These are phyloP conservation scores for Lichina pygmaea DNA, from an alignment of 495 filamentous ascomycete genomes.

Conservation along the genomic window DNA sequence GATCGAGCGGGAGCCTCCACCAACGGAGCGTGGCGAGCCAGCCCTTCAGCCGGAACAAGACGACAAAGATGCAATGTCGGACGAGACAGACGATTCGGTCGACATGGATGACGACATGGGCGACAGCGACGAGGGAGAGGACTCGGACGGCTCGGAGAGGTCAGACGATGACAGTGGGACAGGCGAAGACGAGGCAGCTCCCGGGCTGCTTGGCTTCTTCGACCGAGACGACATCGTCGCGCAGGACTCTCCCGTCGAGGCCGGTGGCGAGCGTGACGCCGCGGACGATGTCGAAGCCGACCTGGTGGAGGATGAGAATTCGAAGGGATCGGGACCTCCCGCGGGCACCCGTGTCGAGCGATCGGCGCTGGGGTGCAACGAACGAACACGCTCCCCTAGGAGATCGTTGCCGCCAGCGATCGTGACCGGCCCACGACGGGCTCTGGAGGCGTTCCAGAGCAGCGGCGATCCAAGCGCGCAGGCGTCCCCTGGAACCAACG, in stretches of 20 bases:
- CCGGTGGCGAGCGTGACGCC: neutral
- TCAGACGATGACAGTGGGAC: conserved; percentile 23
- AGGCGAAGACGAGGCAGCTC: conserved; percentile 18
- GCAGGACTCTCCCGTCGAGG: neutral
- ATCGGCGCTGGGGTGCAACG: too few species aligned
- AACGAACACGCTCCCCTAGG: too few species aligned
- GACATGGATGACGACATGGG: conserved; percentile 76
- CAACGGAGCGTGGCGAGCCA: neutral
- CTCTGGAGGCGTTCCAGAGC: neutral
- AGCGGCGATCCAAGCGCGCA: conserved; percentile 1
- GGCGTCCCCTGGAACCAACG: conserved; percentile 29
- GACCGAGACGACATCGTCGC: conserved; percentile 16
- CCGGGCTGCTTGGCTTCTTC: conserved; percentile 42
- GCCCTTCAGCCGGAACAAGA: conserved; percentile 16
- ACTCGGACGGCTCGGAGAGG: conserved; percentile 19
- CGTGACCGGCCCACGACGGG: too few species aligned
- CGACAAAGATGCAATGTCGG: conserved; percentile 35
- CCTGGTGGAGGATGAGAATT: neutral
- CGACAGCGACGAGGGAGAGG: conserved; percentile 32
- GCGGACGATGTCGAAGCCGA: neutral
- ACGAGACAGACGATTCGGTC: conserved; percentile 57
- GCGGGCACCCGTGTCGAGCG: too few species aligned
- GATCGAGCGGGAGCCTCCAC: conserved; percentile 15
- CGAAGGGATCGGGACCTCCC: too few species aligned
- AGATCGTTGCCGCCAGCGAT: too few species aligned